Percentiles rank a stretch among this genome's conserved stretches.
Conservation (phyloP, 2,329 filamentous ascomycete species). For the Arthrobotrys megalospora region DNA sequence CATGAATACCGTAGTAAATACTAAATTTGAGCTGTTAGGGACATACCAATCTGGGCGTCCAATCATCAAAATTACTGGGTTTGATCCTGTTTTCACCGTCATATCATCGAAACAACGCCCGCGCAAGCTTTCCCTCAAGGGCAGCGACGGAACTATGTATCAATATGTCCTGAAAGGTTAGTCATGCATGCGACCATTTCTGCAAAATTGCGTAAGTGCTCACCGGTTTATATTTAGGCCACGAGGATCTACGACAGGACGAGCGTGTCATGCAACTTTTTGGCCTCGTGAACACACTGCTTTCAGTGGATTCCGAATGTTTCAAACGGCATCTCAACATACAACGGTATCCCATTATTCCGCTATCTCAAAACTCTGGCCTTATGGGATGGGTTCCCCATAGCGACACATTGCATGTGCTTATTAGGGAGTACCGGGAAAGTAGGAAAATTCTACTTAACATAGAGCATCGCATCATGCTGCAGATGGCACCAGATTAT, state of each 20-base stretch:
- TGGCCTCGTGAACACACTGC: conserved; percentile 94
- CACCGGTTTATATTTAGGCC: conserved; percentile 66
- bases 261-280: conserved; percentile 99
- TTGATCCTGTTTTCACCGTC: conserved; percentile 89
- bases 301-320: conserved; percentile 93
- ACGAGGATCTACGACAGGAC: conserved; percentile 98
- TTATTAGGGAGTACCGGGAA: conserved; percentile 97
- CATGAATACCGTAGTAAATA: background rate
- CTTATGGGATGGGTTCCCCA: conserved; percentile 97
- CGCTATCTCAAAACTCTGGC: conserved; percentile 94
- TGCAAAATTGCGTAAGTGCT: background rate
- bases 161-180: conserved; percentile 89
- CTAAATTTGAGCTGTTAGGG: conserved; percentile 52
- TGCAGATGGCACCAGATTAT: conserved; percentile 99
- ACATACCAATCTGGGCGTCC: conserved; percentile 72
- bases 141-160: conserved; percentile 89
- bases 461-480: conserved; percentile 99
- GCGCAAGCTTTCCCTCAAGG: conserved; percentile 86
- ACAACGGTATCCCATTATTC: conserved; percentile 95
- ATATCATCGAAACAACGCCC: conserved; percentile 98
- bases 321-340: conserved; percentile 98
- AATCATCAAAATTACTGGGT: conserved; percentile 87
- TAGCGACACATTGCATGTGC: conserved; percentile 94
- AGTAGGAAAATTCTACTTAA: conserved; percentile 97
- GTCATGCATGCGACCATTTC: background rate